Evolutionary conservation across 2,329 filamentous ascomycete genomes (phyloP).

Genomic region (Volutella citrinella): DNA sequence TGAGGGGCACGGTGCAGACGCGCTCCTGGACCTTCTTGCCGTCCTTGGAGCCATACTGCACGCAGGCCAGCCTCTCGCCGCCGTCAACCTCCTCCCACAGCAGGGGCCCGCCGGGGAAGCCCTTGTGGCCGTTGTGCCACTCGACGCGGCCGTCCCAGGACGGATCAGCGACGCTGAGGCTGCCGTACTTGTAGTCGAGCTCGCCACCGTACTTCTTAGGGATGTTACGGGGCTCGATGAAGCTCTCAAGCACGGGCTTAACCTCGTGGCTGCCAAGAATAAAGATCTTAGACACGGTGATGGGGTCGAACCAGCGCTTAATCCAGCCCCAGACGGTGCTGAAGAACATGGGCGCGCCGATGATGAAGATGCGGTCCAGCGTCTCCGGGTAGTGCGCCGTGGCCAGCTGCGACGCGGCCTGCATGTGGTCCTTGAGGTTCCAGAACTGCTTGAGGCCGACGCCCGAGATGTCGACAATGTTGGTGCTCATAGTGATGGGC

Average conservation of each 20-base stretch:
- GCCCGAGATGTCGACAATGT: constrained; percentile 88
- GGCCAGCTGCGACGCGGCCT: constrained; percentile 81
- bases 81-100: constrained; percentile 50
- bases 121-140: constrained; percentile 51
- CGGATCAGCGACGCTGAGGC: constrained; percentile 70
- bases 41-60: constrained; percentile 48
- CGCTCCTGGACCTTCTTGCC: constrained; percentile 44
- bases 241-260: constrained; percentile 70
- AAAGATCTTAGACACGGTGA: constrained; percentile 94
- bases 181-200: constrained; percentile 78
- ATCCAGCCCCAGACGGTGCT: constrained; percentile 93
- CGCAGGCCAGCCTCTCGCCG: constrained; percentile 46
- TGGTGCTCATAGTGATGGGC: constrained; percentile 89
- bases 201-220: constrained; percentile 87
- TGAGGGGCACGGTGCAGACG: constrained; percentile 50
- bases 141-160: constrained; percentile 45
- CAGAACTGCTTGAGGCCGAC: constrained; percentile 93
- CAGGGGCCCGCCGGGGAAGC: constrained; percentile 55
- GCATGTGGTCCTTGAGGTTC: constrained; percentile 93
- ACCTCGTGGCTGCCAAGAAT: constrained; percentile 75
- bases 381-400: constrained; percentile 96
- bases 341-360: constrained; percentile 88
- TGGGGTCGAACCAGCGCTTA: constrained; percentile 93
- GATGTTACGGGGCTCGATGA: constrained; percentile 80
- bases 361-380: constrained; percentile 65